Percentiles rank a stretch among this genome's conserved stretches.
Evolutionary conservation across 768 basidiomycete genomes (phyloP).

Genomic region (Tephrocybe sp.): DNA sequence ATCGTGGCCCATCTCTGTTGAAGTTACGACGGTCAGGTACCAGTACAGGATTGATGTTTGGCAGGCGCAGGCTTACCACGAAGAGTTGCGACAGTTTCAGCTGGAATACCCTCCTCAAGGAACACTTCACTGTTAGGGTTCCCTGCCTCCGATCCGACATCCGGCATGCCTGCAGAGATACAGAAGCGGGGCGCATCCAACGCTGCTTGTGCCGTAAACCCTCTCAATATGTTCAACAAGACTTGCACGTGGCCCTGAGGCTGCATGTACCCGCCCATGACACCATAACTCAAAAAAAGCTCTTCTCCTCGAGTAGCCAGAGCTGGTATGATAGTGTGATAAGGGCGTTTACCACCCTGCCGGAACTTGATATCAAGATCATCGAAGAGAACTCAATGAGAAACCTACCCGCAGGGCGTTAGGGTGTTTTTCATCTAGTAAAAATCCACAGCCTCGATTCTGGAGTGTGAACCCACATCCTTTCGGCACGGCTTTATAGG

Average conservation of each 20-base stretch:
- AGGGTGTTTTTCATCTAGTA: slow-evolving; percentile 77
- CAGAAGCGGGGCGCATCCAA: slow-evolving; percentile 96
- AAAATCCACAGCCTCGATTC: slow-evolving; percentile 88
- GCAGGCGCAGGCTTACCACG: slow-evolving; percentile 62
- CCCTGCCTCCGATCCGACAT: slow-evolving; percentile 53
- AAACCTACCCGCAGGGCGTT: slow-evolving; percentile 71
- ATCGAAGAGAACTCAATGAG: background rate
- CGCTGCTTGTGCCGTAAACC: slow-evolving; percentile 84
- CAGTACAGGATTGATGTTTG: no score
- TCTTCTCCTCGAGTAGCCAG: slow-evolving; percentile 78
- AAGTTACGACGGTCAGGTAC: no score
- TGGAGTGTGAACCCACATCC: slow-evolving; percentile 97
- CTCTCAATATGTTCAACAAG: slow-evolving; percentile 84
- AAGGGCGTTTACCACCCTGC: slow-evolving; percentile 78
- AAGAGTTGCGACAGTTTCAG: slow-evolving; percentile 63
- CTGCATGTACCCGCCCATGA: slow-evolving; percentile 95
- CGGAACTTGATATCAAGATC: background rate
- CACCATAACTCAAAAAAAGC: slow-evolving; percentile 85
- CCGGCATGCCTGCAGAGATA: slow-evolving; percentile 82
- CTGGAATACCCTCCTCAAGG: slow-evolving; percentile 81
- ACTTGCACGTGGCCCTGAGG: slow-evolving; percentile 98
- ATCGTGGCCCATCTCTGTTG: slow-evolving; percentile 90
- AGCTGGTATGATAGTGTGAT: slow-evolving; percentile 95
- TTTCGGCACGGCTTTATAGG: slow-evolving; percentile 73
- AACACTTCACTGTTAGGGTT: slow-evolving; percentile 84